Evolutionary conservation across 164 flowering plant genomes (phyloP), one percentile per base, ranked within the genome.

Genomic region (Piper longum): DNA sequence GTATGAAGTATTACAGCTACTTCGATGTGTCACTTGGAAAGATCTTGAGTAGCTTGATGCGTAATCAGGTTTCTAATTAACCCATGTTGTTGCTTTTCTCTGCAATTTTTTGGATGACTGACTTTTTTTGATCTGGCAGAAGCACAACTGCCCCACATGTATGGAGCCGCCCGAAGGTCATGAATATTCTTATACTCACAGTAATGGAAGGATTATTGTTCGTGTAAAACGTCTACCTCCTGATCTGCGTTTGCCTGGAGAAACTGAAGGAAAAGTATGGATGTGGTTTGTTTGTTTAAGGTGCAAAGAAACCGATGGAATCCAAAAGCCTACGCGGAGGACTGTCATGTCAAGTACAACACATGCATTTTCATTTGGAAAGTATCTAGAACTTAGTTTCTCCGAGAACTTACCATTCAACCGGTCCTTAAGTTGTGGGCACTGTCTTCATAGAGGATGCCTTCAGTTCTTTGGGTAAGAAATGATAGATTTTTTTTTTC

Each of bases 201-300:
- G 73, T 48, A 80, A 76, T 59, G 89, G 82, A 72, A 91, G 81
- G 76, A 84, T 95, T 4, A 83, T 79, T 0, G 76, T 91, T 65
- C 82, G 74, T 70, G 89, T 91, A 39, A 79, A 81, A 68, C 77
- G 65, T 56, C 78, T 86, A 71, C 81, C 81, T 5, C 17, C 16
- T 1, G 73, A 66, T 1, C 77, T 67, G 61, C 43, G 51, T 64
- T 74, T 91, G 75, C 89, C 96, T 63, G 89, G 98, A 55, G 86
- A 85, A 81, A 74, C 77, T 44, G 89, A 83, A 71, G 88, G 90
- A 61, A 89, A 86, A 71, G 75, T 95, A 63, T 95, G 99, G 99
- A 95, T 91, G 98, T 95, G 99, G 99, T 83, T 84, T 71, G 79
- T 84, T 13, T 95, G 99, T 76, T 83, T 83, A 61, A 83, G 81